Evolutionary conservation across 1,284 basidiomycete genomes (phyloP).

Genomic region (Papiliotrema terrestris): DNA sequence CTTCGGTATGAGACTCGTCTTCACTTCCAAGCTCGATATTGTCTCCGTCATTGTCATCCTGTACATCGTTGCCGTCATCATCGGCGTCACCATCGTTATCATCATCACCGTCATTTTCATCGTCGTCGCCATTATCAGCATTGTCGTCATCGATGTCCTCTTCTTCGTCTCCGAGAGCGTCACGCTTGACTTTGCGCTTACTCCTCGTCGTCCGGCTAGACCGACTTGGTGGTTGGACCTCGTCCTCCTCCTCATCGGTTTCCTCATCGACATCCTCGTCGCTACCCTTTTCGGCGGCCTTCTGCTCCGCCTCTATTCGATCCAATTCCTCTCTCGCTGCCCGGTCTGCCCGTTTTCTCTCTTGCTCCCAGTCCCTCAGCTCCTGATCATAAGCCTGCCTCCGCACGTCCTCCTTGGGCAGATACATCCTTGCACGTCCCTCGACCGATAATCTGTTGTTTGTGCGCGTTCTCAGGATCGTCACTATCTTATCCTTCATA

Average conservation of each 20-base stretch:
- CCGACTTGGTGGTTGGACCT: too few relatives aligned
- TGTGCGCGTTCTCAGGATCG: slow-evolving; percentile 17
- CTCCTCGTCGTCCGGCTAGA: too few relatives aligned
- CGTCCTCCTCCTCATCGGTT: slow-evolving; percentile 1
- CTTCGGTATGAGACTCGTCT: too few relatives aligned
- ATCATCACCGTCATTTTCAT: slow-evolving; percentile 1
- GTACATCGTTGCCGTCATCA: too few relatives aligned
- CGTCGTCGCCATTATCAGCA: slow-evolving; percentile 2
- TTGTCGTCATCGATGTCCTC: slow-evolving; percentile 2
- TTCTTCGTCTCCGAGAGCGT: slow-evolving; percentile 8
- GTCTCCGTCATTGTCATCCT: neutral
- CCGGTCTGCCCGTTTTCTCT: slow-evolving; percentile 1
- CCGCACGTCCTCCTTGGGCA: slow-evolving; percentile 7
- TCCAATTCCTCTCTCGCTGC: neutral
- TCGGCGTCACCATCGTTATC: neutral
- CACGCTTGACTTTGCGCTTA: too few relatives aligned
- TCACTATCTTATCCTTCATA: slow-evolving; percentile 41
- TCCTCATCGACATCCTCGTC: slow-evolving; percentile 6
- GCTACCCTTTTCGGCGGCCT: neutral
- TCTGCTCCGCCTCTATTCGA: neutral
- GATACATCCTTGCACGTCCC: slow-evolving; percentile 30
- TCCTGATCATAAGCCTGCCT: slow-evolving; percentile 9
- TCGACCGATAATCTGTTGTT: slow-evolving; percentile 18
- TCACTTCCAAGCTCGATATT: neutral
- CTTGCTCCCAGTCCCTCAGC: neutral